These are phyloP conservation scores for Tetragonia tetragonoides DNA, from an alignment of 148 eudicot genomes.

Conservation along the genomic window DNA sequence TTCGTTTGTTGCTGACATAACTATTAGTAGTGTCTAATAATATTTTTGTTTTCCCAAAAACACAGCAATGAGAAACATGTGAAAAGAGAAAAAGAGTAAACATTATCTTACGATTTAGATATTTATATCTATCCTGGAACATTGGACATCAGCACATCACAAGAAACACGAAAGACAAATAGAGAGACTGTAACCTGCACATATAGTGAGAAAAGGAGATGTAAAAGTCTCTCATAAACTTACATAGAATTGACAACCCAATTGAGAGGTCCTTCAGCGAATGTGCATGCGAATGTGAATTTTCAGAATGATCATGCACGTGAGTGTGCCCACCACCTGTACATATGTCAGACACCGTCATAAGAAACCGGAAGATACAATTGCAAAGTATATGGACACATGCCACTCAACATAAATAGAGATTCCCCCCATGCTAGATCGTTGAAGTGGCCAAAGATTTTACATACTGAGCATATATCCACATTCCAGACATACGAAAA, in stretches of 20 bases:
- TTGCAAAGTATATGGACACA: background rate
- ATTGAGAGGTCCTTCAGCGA: constrained; percentile 84
- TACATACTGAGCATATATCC: background rate
- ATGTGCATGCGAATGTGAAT: constrained; percentile 54
- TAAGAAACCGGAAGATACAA: constrained; percentile 9
- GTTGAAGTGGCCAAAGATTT: background rate
- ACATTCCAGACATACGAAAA: background rate
- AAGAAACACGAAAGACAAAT: too few relatives aligned
- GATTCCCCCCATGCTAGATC: background rate
- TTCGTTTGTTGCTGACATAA: background rate
- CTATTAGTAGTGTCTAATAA: background rate
- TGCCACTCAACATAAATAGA: background rate
- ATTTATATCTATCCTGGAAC: too few relatives aligned
- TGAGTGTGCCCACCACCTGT: constrained; percentile 85
- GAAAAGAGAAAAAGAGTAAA: background rate
- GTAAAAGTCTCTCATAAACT: constrained; percentile 22
- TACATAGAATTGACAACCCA: constrained; percentile 81
- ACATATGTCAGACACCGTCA: constrained; percentile 17
- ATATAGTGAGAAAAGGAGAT: background rate
- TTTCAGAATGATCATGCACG: constrained; percentile 51
- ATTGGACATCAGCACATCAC: too few relatives aligned
- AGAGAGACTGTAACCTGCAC: too few relatives aligned
- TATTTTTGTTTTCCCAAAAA: too few relatives aligned
- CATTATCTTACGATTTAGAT: background rate
- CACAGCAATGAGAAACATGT: background rate